Percentiles rank a stretch among this genome's conserved stretches.
These are phyloP conservation scores for Aspergillus fructus DNA, from an alignment of 2,329 filamentous ascomycete genomes.

Conservation along the genomic window DNA sequence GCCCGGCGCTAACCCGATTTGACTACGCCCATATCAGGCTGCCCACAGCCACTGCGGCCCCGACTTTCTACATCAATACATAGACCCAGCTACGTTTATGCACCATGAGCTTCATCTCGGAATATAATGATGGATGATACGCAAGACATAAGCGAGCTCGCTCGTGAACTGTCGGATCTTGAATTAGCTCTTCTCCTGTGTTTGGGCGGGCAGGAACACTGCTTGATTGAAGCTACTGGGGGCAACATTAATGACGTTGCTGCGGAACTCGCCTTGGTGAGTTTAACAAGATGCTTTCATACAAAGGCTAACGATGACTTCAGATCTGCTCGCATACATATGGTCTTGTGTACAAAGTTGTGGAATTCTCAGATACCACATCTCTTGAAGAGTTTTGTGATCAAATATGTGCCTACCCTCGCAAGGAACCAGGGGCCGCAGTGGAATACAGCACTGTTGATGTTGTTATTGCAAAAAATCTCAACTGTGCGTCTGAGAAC, in stretches of 20 bases:
- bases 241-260: slow-evolving; percentile 66
- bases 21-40: background rate
- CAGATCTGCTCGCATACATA: slow-evolving; percentile 71
- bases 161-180: slow-evolving; percentile 79
- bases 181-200: slow-evolving; percentile 84
- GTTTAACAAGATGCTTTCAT: background rate
- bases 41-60: background rate
- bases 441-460: slow-evolving; percentile 55
- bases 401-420: slow-evolving; percentile 58
- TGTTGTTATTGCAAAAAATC: slow-evolving; percentile 76
- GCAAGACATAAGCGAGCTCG: slow-evolving; percentile 59
- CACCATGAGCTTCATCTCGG: slow-evolving; percentile 4
- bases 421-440: background rate
- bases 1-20: slow-evolving; percentile 14
- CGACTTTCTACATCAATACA: background rate
- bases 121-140: slow-evolving; percentile 16
- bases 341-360: slow-evolving; percentile 65
- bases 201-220: slow-evolving; percentile 79
- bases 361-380: slow-evolving; percentile 71
- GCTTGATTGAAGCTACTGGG: slow-evolving; percentile 73
- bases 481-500: slow-evolving; percentile 69
- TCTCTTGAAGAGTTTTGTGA: slow-evolving; percentile 79
- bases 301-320: background rate
- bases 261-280: slow-evolving; percentile 70
- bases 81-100: background rate